Conservation (phyloP, 179 eudicot genomes). For the Beta lomatogona region DNA sequence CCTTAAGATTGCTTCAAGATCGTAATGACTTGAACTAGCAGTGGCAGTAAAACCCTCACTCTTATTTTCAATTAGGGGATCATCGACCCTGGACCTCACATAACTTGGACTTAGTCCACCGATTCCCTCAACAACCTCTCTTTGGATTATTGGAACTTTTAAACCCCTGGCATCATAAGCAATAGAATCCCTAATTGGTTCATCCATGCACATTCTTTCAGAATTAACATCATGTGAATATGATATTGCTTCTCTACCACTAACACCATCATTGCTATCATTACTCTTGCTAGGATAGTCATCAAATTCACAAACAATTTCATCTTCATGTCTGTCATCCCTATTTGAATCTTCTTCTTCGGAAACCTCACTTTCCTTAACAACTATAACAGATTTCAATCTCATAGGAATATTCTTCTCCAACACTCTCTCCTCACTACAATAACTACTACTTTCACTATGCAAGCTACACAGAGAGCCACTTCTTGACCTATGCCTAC, state of each 20-base stretch:
- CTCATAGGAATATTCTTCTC: slow-evolving; percentile 50
- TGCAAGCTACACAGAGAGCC: slow-evolving; percentile 41
- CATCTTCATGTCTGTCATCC: slow-evolving; percentile 65
- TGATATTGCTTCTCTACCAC: slow-evolving; percentile 37
- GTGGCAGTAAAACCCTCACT: slow-evolving; percentile 27
- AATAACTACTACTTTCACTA: slow-evolving; percentile 32
- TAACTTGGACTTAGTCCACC: slow-evolving; percentile 20
- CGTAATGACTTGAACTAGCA: slow-evolving; percentile 38
- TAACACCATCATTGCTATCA: slow-evolving; percentile 58
- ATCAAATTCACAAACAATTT: slow-evolving; percentile 61
- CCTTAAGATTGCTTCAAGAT: slow-evolving; percentile 70
- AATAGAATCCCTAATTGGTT: slow-evolving; percentile 28
- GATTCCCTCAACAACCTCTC: slow-evolving; percentile 18
- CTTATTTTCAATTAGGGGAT: slow-evolving; percentile 22
- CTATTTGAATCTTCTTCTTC: slow-evolving; percentile 38
- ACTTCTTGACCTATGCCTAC: slow-evolving; percentile 45
- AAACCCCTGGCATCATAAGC: slow-evolving; percentile 29
- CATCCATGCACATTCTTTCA: slow-evolving; percentile 31
- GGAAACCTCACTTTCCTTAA: slow-evolving; percentile 33
- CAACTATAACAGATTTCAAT: slow-evolving; percentile 70
- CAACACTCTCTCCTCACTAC: slow-evolving; percentile 30
- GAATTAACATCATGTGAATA: slow-evolving; percentile 27
- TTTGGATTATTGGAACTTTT: slow-evolving; percentile 17
- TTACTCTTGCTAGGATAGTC: slow-evolving; percentile 69
- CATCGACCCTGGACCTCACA: slow-evolving; percentile 11